Base-by-base conservation (phyloP, 1,284 basidiomycete species). In the Mycena citricolor region DNA sequence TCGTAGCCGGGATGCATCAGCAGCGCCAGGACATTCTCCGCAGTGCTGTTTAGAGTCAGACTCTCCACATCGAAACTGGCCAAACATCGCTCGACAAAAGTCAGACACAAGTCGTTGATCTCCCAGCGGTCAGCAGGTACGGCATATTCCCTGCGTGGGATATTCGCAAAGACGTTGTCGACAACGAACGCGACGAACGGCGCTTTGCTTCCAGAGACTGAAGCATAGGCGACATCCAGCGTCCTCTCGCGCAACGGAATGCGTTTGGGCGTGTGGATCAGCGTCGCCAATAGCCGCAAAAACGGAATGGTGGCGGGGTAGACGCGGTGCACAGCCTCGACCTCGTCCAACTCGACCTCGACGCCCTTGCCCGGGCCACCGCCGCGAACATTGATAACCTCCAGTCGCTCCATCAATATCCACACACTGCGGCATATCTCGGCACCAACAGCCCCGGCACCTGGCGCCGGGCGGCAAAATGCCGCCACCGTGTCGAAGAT, bases 281-380 rank as follows among this genome's bases (percentile, higher is more conserved):
- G 74, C 1, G 87, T 85, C 44, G 79, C 78, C 44, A 99, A 79
- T 43, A 98, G 79, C 48, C 79, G 79, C 42, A 97, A 68, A 69
- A 97, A 95, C 0, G 91, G 86, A 10, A 91, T 85, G 0, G 93
- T 94, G 5, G 89, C 79, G 0, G 93, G 92, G 62, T 94, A 98
- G 39, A 83, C 61, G 59, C 81, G 79, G 57, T 86, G 80, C 4
- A 79, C 74, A 10, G 86, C 73, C 66, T 99, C 94, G 38, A 93
- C 81, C 56, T 91, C 83, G 54, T 94, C 92, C 37, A 97, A 64
- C 60, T 95, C 90, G 4, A 84, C 70, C 56, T 88, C 84, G 0
- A 89, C 79, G 0, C 86, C 87, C 57, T 82, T 85, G 11, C 77
- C 79, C 11, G 76, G 67, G 7, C 68, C 52, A 2, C 66, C 66